Percentiles rank a stretch among this genome's conserved stretches.
Evolutionary conservation across 495 filamentous ascomycete species (phyloP).

Genomic region (Glarea lozoyensis): DNA sequence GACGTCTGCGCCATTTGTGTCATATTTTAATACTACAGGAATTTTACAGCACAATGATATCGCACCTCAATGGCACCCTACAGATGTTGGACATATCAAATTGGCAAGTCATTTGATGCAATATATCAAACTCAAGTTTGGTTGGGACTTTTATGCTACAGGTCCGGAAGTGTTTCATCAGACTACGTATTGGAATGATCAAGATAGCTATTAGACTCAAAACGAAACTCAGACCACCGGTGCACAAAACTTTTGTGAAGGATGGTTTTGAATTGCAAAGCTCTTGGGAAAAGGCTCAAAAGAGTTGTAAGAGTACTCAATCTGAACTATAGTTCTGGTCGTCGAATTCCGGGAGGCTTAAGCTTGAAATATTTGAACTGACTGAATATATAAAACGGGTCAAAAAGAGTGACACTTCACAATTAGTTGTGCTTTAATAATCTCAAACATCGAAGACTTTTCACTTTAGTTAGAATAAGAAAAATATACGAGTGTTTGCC

Average conservation of each 20-base stretch:
- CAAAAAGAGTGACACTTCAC: no score
- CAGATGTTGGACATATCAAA: constrained; percentile 60
- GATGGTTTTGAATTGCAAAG: neutral
- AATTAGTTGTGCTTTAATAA: no score
- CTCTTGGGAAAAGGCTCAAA: no score
- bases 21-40: constrained; percentile 60
- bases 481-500: no score
- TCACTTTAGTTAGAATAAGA: no score
- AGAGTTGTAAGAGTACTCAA: no score
- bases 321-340: no score
- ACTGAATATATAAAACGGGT: no score
- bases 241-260: constrained; percentile 1
- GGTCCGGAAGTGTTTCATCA: constrained; percentile 58
- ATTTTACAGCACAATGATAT: constrained; percentile 65
- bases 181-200: constrained; percentile 53
- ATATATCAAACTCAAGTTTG: constrained; percentile 35
- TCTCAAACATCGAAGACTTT: no score
- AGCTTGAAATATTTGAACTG: no score
- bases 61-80: constrained; percentile 53
- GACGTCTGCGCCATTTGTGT: constrained; percentile 43
- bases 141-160: constrained; percentile 51
- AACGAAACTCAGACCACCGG: no score
- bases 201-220: constrained; percentile 39
- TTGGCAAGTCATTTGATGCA: constrained; percentile 53
- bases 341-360: no score